Evolutionary conservation across 805 yeast genomes (phyloP), one percentile per base, ranked within the genome.

Genomic region (Kazachstania bromeliacearum): DNA sequence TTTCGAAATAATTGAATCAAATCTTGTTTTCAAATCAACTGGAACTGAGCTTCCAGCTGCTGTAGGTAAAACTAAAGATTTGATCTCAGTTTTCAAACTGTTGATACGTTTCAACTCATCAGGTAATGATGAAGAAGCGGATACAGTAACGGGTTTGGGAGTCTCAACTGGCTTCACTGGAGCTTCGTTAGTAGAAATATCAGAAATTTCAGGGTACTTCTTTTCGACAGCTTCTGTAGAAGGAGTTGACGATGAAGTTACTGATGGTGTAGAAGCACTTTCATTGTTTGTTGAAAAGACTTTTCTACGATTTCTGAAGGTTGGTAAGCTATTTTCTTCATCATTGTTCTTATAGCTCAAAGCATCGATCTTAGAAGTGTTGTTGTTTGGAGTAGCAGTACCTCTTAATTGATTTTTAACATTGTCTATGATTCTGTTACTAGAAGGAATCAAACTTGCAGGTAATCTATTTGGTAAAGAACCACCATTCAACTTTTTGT

Each of bases 391-490:
- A 4, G 35, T 33, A 21, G 38, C 28, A 25, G 36, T 35, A 8
- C 36, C 40, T 48, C 47, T 64, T 42, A 64, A 35, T 38, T 58
- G 59, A 37, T 77, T 71, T 59, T 88, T 89, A 57, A 87, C 74
- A 35, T 76, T 73, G 49, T 82, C 79, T 41, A 92, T 63, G 40
- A 81, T 69, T 49, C 77, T 75, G 26, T 81, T 72, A 6, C 94
- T 81, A 2, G 95, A 94, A 6, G 98, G 97, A 21, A 87, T 65
- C 44, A 89, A 71, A 53, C 87, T 94, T 2, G 94, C 85, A 3
- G 97, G 97, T 36, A 89, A 69, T 37, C 77, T 66, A 33, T 68
- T 55, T 17, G 98, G 98, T 34, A 92, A 62, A n/a, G 81, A 85
- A 44, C 74, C 76, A 2, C 96, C 96, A 53, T 87, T 88, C 54